Evolutionary conservation across 306 rosid genomes (phyloP), one percentile per base, ranked within the genome.

Genomic region (Malus domestica): DNA sequence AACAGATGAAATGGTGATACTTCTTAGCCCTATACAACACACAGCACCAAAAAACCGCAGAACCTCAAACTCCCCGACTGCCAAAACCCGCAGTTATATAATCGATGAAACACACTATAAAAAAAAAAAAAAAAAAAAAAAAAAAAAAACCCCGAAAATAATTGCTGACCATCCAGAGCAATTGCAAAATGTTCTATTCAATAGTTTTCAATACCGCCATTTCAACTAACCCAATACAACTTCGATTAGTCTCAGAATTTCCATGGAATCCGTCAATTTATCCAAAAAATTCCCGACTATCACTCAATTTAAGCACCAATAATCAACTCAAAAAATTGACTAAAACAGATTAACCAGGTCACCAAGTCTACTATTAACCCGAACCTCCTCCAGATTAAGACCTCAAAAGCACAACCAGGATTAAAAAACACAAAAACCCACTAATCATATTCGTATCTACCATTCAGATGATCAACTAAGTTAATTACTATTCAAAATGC

Each of bases 381-480:
- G 77, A 82, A 44, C 77, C 79, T 70, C 46, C 30, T n/a, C 58
- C 32, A 81, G 55, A 71, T 73, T 22, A 73, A 6, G 62, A 45
- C 72, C 33, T 45, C 46, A 46, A 40, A 68, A 59, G 58, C 67
- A 27, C 67, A 23, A 18, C 18, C 22, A 68, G 30, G 60, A 73
- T 12, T 0, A 6, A 35, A 35, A 20, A 45, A 73, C 38, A 13
- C 38, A 15, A 16, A n/a, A 78, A 5, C 71, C 52, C 58, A 62
- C 49, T 76, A 86, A 86, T 86, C 86, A 51, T 76, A 60, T 27
- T 46, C 55, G 40, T 45, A 70, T 73, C 67, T 68, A 64, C 42
- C 49, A 79, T 71, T 54, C 82, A 68, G 90, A 89, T 87, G 89
- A 88, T 62, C 29, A 70, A 73, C 44, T 49, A 76, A 67, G 11